Percentiles rank a stretch among this genome's conserved stretches.
Conservation (phyloP, 768 basidiomycete genomes). For the Pluteus cervinus region DNA sequence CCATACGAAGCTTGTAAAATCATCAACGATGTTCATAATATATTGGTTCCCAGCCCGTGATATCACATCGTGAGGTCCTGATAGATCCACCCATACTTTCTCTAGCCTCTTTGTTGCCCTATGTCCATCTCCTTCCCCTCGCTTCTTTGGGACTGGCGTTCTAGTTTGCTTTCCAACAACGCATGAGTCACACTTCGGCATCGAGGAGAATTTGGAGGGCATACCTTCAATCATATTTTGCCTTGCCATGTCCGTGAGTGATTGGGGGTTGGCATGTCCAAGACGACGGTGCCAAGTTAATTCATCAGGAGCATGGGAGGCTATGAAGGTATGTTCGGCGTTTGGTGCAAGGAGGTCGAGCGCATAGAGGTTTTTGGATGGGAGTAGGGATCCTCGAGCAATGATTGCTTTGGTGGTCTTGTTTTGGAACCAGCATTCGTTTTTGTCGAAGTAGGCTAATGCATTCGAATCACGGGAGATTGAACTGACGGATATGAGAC, state of each 20-base stretch:
- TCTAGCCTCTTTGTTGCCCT: constrained; percentile 19
- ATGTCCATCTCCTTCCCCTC: constrained; percentile 13
- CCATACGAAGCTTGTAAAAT: constrained; percentile 23
- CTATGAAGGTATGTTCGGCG: too few relatives aligned
- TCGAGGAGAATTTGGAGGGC: neutral
- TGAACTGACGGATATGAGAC: constrained; percentile 16
- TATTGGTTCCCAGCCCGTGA: constrained; percentile 21
- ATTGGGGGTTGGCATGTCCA: constrained; percentile 11
- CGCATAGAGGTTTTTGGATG: constrained; percentile 11
- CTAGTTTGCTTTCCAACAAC: constrained; percentile 24
- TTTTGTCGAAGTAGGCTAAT: constrained; percentile 13
- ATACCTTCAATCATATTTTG: constrained; percentile 14
- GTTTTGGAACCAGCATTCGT: constrained; percentile 7
- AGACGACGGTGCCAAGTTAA: constrained; percentile 20
- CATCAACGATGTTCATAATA: constrained; percentile 29
- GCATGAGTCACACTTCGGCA: constrained; percentile 3
- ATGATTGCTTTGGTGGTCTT: constrained; percentile 10
- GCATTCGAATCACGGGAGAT: constrained; percentile 10
- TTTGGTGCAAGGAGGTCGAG: constrained; percentile 7
- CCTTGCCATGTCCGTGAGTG: constrained; percentile 9
- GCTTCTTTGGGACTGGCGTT: constrained; percentile 21
- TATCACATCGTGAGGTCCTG: constrained; percentile 15
- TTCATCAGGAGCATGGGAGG: neutral
- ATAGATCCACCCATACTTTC: constrained; percentile 25
- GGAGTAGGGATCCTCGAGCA: constrained; percentile 8